phyloP scores from a whole-genome alignment of 2,329 filamentous ascomycete genomes.

The Cytospora piceicola region DNA sequence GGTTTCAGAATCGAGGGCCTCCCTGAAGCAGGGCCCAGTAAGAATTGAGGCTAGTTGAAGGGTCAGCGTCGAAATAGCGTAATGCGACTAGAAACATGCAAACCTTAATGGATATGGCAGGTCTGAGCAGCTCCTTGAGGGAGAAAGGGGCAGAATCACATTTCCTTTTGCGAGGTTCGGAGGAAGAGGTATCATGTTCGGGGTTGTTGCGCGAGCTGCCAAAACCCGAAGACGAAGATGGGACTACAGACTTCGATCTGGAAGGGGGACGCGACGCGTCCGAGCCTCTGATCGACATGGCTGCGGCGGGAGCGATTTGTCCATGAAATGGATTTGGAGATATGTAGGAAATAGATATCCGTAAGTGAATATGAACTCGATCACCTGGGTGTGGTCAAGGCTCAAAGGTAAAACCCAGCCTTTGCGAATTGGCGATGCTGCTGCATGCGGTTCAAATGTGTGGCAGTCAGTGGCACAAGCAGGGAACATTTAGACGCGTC shows the following conservation, averaged over 20 bases:
- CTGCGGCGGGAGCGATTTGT: slow-evolving; percentile 31
- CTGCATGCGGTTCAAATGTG: not conserved
- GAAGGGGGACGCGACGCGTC: slow-evolving; percentile 56
- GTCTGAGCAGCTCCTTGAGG: slow-evolving; percentile 57
- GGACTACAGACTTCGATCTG: slow-evolving; percentile 30
- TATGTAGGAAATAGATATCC: not conserved
- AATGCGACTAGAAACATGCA: not conserved
- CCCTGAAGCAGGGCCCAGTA: slow-evolving; percentile 13
- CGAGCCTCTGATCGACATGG: slow-evolving; percentile 42
- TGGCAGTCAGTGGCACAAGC: not conserved
- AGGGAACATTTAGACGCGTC: not conserved
- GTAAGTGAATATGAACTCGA: not conserved
- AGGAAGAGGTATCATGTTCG: slow-evolving; percentile 37
- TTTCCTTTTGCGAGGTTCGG: slow-evolving; percentile 42
- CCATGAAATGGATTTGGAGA: slow-evolving; percentile 37
- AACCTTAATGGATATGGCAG: slow-evolving; percentile 58
- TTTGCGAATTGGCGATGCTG: not conserved
- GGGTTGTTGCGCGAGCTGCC: slow-evolving; percentile 45
- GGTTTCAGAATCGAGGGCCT: slow-evolving; percentile 62
- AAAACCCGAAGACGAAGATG: slow-evolving; percentile 47
- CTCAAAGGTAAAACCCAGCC: not conserved
- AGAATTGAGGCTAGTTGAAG: slow-evolving; percentile 26
- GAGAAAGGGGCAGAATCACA: slow-evolving; percentile 43
- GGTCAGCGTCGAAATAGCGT: slow-evolving; percentile 30
- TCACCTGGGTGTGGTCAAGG: not conserved